Conservation (phyloP, 2,329 filamentous ascomycete genomes). For the Talaromyces sp. region DNA sequence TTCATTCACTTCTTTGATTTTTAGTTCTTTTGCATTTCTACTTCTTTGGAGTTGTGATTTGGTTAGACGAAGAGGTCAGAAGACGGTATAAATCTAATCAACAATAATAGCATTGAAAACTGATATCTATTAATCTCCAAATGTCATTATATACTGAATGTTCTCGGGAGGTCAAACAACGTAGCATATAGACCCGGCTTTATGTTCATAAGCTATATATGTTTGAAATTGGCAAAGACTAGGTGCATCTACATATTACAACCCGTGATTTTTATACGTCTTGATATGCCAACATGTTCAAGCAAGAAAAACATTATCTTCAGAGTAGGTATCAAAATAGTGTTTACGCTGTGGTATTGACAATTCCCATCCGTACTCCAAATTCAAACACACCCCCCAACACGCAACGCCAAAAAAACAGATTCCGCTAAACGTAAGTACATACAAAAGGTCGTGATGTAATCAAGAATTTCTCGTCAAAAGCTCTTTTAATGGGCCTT, state of each 20-base stretch:
- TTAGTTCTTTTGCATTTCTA: not conserved
- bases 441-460: not conserved
- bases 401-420: not conserved
- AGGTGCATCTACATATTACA: not conserved
- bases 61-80: not conserved
- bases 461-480: not conserved
- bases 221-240: not conserved
- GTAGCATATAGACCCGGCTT: not conserved
- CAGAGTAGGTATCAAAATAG: no score
- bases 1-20: not conserved
- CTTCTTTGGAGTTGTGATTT: not conserved
- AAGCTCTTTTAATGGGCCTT: slow-evolving; percentile 8
- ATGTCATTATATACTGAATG: not conserved
- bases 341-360: not conserved
- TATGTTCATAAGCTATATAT: not conserved
- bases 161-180: not conserved
- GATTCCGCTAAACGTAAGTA: not conserved
- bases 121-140: not conserved
- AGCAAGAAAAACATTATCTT: not conserved
- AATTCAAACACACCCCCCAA: not conserved
- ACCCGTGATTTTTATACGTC: not conserved
- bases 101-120: not conserved
- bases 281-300: not conserved
- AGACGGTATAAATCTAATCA: not conserved
- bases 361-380: not conserved